Evolutionary conservation across 345 rosid species (phyloP).

Genomic region (Sonneratia caseolaris): DNA sequence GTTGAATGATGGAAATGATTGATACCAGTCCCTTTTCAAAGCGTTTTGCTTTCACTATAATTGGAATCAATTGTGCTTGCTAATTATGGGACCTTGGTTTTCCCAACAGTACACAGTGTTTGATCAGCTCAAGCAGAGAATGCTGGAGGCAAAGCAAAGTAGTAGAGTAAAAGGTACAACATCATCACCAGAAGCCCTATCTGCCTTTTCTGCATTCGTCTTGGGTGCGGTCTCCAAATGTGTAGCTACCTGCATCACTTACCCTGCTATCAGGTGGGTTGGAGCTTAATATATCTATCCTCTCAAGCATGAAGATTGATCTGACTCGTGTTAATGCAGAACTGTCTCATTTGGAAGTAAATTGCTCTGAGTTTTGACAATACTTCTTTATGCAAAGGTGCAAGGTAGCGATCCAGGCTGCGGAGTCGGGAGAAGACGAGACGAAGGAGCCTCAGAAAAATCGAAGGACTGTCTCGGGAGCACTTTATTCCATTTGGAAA

Average conservation of each 20-base stretch:
- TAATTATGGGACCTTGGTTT: background rate
- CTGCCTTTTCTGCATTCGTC: slow-evolving; percentile 76
- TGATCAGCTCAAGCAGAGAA: slow-evolving; percentile 81
- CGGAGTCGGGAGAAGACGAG: slow-evolving; percentile 42
- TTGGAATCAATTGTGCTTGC: background rate
- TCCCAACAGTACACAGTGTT: slow-evolving; percentile 72
- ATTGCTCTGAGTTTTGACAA: background rate
- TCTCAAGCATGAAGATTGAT: background rate
- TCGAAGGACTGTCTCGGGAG: slow-evolving; percentile 41
- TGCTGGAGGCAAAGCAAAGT: slow-evolving; percentile 27
- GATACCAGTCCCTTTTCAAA: background rate
- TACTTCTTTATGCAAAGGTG: slow-evolving; percentile 35
- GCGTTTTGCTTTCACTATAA: background rate
- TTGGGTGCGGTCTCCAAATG: slow-evolving; percentile 87
- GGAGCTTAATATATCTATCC: background rate
- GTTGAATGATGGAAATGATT: background rate
- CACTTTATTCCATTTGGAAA: slow-evolving; percentile 54
- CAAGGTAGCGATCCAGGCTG: slow-evolving; percentile 82
- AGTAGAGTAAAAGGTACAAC: slow-evolving; percentile 19
- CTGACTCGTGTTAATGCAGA: too few relatives aligned
- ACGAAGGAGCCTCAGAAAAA: slow-evolving; percentile 21
- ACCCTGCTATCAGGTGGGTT: slow-evolving; percentile 83
- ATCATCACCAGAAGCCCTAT: slow-evolving; percentile 49
- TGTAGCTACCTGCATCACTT: slow-evolving; percentile 67
- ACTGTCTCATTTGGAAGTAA: background rate